Evolutionary conservation across 2,329 filamentous ascomycete species (phyloP).

Genomic region (Calonectria leucothoes): DNA sequence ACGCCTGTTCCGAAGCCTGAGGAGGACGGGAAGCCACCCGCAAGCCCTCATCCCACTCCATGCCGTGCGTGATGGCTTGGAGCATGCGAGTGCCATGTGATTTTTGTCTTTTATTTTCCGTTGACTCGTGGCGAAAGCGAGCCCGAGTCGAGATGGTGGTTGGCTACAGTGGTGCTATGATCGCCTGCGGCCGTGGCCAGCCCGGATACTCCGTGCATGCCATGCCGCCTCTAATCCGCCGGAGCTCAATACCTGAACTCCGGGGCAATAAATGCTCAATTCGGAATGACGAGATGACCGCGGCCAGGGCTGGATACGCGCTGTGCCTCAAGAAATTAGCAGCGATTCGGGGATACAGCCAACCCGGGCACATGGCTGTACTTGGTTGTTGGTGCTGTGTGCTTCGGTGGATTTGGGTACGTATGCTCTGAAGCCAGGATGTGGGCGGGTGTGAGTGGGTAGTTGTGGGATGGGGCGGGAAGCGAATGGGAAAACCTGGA

Average conservation of each 20-base stretch:
- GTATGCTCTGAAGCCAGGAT: background rate
- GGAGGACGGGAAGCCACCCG: background rate
- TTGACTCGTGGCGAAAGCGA: background rate
- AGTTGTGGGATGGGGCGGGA: background rate
- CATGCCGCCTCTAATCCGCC: background rate
- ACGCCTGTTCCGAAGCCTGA: background rate
- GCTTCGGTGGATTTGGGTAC: background rate
- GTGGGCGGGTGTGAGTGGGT: background rate
- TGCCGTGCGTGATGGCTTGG: no score
- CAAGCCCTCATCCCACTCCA: background rate
- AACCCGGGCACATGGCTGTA: background rate
- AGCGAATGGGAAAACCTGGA: background rate
- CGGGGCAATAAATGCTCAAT: background rate
- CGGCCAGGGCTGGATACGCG: background rate
- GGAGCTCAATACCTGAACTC: background rate
- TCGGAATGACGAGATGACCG: background rate
- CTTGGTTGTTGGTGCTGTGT: background rate
- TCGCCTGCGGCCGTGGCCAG: background rate
- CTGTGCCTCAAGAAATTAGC: background rate
- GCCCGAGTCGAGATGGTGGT: background rate
- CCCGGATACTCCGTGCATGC: background rate
- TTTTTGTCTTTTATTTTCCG: background rate
- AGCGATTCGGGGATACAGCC: background rate
- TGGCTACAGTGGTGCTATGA: background rate
- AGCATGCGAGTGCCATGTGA: background rate